Conservation (phyloP, 2,329 filamentous ascomycete genomes). For the Penicillium sp. region DNA sequence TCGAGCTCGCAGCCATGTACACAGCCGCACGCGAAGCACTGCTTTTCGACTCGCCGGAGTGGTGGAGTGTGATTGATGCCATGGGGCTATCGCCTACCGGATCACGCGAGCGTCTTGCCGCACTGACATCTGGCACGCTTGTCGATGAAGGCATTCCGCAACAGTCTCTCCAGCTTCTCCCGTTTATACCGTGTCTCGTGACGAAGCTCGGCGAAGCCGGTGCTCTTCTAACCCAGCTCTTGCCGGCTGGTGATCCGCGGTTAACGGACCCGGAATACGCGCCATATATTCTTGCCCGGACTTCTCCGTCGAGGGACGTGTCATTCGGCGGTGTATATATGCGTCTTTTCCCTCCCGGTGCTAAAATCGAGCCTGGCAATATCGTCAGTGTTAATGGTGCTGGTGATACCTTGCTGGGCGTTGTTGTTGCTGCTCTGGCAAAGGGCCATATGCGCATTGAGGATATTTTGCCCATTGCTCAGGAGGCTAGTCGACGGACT, state of each 20-base stretch:
- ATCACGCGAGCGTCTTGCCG: conserved; percentile 64
- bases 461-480: conserved; percentile 69
- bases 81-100: conserved; percentile 64
- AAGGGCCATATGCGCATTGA: conserved; percentile 48
- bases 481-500: conserved; percentile 72
- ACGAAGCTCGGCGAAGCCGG: conserved; percentile 75
- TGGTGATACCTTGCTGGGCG: conserved; percentile 86
- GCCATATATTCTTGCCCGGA: conserved; percentile 65
- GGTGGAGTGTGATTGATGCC: conserved; percentile 75
- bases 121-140: conserved; percentile 59
- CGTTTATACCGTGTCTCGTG: conserved; percentile 77
- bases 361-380: conserved; percentile 55
- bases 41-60: conserved; percentile 63
- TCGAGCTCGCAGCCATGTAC: conserved; percentile 78
- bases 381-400: conserved; percentile 89
- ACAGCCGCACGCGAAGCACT: conserved; percentile 58
- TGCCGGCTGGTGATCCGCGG: conserved; percentile 61
- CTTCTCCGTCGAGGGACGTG: conserved; percentile 43
- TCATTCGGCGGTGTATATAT: conserved; percentile 82
- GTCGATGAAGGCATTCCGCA: conserved; percentile 78
- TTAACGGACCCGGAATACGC: conserved; percentile 58
- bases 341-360: conserved; percentile 62
- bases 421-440: conserved; percentile 71
- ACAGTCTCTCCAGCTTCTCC: conserved; percentile 75
- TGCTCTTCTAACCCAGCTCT: conserved; percentile 66